Evolutionary conservation across 106 monocot species (phyloP).

Genomic region (Dendrobium officinale): DNA sequence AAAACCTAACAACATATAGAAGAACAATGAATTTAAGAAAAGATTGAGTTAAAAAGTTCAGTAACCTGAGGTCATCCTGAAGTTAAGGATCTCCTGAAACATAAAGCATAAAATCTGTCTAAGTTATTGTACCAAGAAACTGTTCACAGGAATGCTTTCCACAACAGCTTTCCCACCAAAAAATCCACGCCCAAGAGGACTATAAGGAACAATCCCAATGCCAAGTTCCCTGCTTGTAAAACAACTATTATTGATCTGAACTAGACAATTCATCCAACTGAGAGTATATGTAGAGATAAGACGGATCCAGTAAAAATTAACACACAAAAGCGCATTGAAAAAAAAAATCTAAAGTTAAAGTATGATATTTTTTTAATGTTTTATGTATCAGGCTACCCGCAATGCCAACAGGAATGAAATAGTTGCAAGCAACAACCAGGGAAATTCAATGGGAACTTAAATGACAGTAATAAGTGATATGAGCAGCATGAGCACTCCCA

Average conservation of each 20-base stretch:
- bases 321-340: neutral
- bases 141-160: slow-evolving; percentile 22
- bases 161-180: slow-evolving; percentile 36
- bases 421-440: neutral
- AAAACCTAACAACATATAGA: slow-evolving; percentile 8
- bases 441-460: neutral
- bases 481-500: too few relatives aligned
- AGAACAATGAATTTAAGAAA: neutral
- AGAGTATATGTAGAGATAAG: neutral
- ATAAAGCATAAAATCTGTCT: neutral
- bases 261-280: neutral
- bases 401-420: neutral
- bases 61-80: neutral
- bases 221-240: slow-evolving; percentile 34
- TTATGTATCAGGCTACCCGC: neutral
- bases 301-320: neutral
- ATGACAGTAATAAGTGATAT: too few relatives aligned
- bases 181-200: slow-evolving; percentile 47
- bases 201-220: slow-evolving; percentile 48
- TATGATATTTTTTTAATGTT: neutral
- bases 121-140: slow-evolving; percentile 21
- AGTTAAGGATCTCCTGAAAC: neutral
- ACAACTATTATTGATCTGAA: neutral
- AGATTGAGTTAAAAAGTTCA: too few relatives aligned
- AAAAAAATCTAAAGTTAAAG: neutral